phyloP scores from a whole-genome alignment of 352 stramenopile genomes.

The Phytophthora pseudosyringae region DNA sequence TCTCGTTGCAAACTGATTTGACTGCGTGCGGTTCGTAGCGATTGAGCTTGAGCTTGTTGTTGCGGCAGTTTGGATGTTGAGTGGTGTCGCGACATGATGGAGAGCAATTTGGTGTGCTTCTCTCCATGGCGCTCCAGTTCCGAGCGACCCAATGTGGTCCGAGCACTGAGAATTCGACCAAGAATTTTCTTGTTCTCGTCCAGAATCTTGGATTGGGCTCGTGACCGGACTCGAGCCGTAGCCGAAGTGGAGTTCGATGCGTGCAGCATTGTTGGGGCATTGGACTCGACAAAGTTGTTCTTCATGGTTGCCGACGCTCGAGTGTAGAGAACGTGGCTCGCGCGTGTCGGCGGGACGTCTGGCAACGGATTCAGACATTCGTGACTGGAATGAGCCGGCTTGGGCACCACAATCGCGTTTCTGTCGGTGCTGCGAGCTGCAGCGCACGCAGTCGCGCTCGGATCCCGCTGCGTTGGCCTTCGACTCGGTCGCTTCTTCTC shows the following conservation, averaged over 20 bases:
- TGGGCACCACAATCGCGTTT: slow-evolving; percentile 36
- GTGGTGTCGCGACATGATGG: slow-evolving; percentile 50
- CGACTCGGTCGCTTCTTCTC: slow-evolving; percentile 22
- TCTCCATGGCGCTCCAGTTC: slow-evolving; percentile 46
- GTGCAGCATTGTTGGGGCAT: slow-evolving; percentile 39
- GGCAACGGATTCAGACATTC: slow-evolving; percentile 27
- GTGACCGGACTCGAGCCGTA: slow-evolving; percentile 29
- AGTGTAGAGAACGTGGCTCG: slow-evolving; percentile 57
- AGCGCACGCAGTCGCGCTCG: background rate
- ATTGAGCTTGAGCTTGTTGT: slow-evolving; percentile 2
- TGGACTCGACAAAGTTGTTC: slow-evolving; percentile 59
- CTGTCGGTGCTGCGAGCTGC: slow-evolving; percentile 5
- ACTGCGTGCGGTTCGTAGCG: slow-evolving; percentile 17
- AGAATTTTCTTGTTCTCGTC: slow-evolving; percentile 63
- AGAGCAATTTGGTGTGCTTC: slow-evolving; percentile 46
- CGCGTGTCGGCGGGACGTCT: slow-evolving; percentile 36
- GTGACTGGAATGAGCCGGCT: slow-evolving; percentile 26
- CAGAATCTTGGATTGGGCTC: slow-evolving; percentile 47
- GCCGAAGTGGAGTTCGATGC: slow-evolving; percentile 40
- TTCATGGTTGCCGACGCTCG: slow-evolving; percentile 51
- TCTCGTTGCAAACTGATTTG: slow-evolving; percentile 19
- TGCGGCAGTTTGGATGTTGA: slow-evolving; percentile 29
- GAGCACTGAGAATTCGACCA: slow-evolving; percentile 50
- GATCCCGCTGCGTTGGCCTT: background rate
- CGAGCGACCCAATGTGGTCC: slow-evolving; percentile 50